Evolutionary conservation across 2,329 filamentous ascomycete species (phyloP).

Genomic region (Fusarium gaditjirri): DNA sequence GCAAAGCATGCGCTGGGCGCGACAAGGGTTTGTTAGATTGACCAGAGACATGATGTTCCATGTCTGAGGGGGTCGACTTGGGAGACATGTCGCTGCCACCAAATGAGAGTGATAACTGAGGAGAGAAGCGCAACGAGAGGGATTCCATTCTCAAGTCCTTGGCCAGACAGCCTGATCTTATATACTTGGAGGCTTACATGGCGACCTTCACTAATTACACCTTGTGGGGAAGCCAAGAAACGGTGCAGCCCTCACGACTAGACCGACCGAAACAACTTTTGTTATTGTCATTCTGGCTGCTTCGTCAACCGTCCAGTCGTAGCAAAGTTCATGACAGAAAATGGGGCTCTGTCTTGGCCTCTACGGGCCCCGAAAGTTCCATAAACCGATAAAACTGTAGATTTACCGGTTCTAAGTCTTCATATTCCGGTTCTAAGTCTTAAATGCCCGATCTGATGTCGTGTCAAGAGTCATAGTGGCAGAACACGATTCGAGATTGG

Average conservation of each 20-base stretch:
- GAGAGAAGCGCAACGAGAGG: neutral
- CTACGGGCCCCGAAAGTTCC: slow-evolving; percentile 4
- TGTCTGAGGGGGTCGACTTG: neutral
- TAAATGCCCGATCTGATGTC: neutral
- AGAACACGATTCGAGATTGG: slow-evolving; percentile 1
- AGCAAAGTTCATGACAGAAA: neutral
- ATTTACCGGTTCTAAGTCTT: neutral
- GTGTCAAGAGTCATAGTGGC: neutral
- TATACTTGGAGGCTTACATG: neutral
- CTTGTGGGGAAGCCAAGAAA: slow-evolving; percentile 14
- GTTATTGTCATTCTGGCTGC: neutral
- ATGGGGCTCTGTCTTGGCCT: neutral
- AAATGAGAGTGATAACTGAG: neutral
- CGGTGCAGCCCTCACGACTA: neutral
- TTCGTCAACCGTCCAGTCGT: neutral
- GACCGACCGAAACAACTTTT: slow-evolving; percentile 11
- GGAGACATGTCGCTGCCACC: slow-evolving; percentile 1
- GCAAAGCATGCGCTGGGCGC: slow-evolving; percentile 70
- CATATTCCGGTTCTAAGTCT: slow-evolving; percentile 4
- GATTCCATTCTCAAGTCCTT: neutral
- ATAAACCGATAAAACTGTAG: neutral
- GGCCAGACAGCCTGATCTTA: neutral
- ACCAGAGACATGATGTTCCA: slow-evolving; percentile 48
- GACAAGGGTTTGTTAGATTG: slow-evolving; percentile 64
- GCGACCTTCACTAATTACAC: neutral